Base-by-base conservation (phyloP, 176 grass and related monocot species). In the Puya raimondii region DNA sequence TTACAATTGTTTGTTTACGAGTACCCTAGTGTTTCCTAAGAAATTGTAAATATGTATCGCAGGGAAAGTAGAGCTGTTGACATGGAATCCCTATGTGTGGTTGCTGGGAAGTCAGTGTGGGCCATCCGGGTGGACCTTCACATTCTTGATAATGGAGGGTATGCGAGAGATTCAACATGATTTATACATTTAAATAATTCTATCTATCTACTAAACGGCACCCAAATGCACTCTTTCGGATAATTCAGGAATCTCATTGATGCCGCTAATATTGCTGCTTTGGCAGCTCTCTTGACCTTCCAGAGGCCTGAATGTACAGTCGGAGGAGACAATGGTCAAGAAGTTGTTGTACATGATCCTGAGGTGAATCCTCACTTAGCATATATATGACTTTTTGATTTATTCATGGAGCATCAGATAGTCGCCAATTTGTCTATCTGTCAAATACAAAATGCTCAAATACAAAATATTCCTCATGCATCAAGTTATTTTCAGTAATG, bases 111-210 rank as follows among this genome's bases (percentile, higher is more conserved):
- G 88, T 88, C 86, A 49, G 94, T 99, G 27, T 99, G 94, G 94
- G 82, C 94, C 0, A 70, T 93, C 25, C 89, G 86, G 17, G 89
- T 99, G 0, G 94, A 99, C 51, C 87, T 99, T 82, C 94, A 99
- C 57, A 99, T 99, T 72, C 80, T 99, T 76, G 94, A 99, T 75
- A 99, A 99, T 51, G 94, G 94, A 79, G 94, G 94, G 94, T 93
- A 99, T 49, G 81, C 0, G 13, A n/a, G 61, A 65, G 64, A 63
- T 25, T 2, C 27, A 18, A 18, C 56, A 61, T 21, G 16, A 61
- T 61, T 61, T 61, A 21, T 61, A 61, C 56, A 9, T 61, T 6
- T 61, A 4, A 13, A 56, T 61, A 61, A 61, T 1, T 18, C 16
- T 61, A 61, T 61, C 56, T 61, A 61, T 18, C 21, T 61, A 18